Evolutionary conservation across 306 rosid genomes (phyloP).

Genomic region (Castanea mollissima): DNA sequence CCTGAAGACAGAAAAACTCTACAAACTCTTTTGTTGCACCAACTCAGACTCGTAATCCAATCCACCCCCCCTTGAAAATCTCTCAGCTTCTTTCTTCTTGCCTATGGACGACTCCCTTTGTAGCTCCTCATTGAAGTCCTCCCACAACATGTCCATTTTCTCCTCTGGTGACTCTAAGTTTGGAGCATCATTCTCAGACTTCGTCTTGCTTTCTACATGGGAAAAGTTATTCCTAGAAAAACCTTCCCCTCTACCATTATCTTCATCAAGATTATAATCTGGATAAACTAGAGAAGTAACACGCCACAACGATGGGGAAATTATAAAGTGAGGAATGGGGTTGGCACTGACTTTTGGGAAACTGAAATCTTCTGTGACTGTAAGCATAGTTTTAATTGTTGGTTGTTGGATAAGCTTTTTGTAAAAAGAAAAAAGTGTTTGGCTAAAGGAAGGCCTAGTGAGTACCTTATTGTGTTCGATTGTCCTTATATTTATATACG

Average conservation of each 20-base stretch:
- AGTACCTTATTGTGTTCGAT: not conserved
- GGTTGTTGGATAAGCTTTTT: not conserved
- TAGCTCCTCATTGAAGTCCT: not conserved
- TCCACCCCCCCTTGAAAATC: not conserved
- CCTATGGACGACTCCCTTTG: not conserved
- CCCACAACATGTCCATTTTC: constrained; percentile 4
- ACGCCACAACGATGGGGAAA: not conserved
- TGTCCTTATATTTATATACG: not conserved
- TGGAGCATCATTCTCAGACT: not conserved
- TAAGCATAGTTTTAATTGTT: not conserved
- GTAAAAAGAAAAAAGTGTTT: not conserved
- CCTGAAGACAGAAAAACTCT: not conserved
- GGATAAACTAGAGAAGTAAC: not conserved
- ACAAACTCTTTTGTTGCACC: not conserved
- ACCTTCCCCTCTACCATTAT: not conserved
- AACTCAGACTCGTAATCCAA: not conserved
- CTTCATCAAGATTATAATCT: not conserved
- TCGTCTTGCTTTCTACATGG: not conserved
- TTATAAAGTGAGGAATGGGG: not conserved
- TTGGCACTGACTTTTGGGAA: not conserved
- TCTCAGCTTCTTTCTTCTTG: not conserved
- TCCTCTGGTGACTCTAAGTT: not conserved
- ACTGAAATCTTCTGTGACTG: not conserved
- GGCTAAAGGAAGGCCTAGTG: not conserved
- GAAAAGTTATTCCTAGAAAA: not conserved